Evolutionary conservation across 257 asterid species (phyloP), one percentile per base, ranked within the genome.

Genomic region (Jacaranda mimosifolia): DNA sequence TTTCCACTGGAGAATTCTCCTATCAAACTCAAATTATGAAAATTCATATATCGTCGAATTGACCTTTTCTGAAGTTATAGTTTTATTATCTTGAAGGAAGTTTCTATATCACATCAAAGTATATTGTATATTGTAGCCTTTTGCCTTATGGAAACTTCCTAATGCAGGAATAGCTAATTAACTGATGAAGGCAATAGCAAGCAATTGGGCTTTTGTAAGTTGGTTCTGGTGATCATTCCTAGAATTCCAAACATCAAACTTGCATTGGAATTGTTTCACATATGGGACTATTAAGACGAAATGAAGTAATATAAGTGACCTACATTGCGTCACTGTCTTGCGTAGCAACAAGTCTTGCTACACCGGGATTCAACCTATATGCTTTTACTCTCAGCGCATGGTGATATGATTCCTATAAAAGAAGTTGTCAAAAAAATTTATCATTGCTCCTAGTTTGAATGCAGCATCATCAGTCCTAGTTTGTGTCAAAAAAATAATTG

Each of bases 391-490:
- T 46, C 63, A 9, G 43, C 26, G 78, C 36, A 74, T 58, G n/a
- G 11, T 58, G 56, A 42, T 21, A n/a, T 62, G 63, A 38, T 59
- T 39, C 46, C 4, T 42, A 38, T 14, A 35, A 21, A 42, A 17
- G 46, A 57, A 46, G 52, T 26, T n/a, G 9, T 18, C 40, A 19
- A 46, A 14, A n/a, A 18, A 12, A 43, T 59, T 17, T 38, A 38
- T 59, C 63, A 74, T 26, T 14, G 32, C 70, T 60, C 57, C 49
- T 59, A 52, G 36, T 58, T 73, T 32, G 42, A 43, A 15, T 13
- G 32, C n/a, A 38, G 43, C 53, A 56, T 63, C 57, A 49, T 46
- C 35, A 70, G 17, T 21, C 32, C 32, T 26, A 26, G 32, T 52
- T 71, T 48, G 21, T 52, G n/a, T 21, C 63, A 63, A 49, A 17